phyloP scores from a whole-genome alignment of 768 basidiomycete species.

The Tubosaeta sp. region DNA sequence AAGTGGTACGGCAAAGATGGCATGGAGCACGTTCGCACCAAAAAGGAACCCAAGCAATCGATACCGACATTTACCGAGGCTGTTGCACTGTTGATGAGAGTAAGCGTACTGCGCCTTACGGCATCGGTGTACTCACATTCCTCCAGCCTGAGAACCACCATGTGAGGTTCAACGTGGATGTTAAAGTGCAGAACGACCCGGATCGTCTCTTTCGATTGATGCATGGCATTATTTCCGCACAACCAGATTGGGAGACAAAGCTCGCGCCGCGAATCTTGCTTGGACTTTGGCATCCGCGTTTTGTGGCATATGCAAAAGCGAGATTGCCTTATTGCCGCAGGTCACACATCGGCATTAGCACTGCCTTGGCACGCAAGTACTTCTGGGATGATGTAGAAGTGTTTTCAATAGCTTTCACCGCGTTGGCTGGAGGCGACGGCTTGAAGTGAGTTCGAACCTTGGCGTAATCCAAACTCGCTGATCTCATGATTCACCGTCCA shows the following conservation, averaged over 20 bases:
- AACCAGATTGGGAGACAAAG: conserved; percentile 66
- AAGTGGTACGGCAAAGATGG: conserved; percentile 67
- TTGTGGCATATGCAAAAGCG: conserved; percentile 70
- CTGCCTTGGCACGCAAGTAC: conserved; percentile 70
- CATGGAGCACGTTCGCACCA: conserved; percentile 76
- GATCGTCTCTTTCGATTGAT: conserved; percentile 79
- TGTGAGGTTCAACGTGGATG: conserved; percentile 83
- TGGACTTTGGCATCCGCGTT: conserved; percentile 90
- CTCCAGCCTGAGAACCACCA: conserved; percentile 67
- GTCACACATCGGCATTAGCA: conserved; percentile 78
- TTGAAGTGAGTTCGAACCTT: conserved; percentile 43
- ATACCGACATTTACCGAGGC: conserved; percentile 92
- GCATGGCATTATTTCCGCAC: conserved; percentile 57
- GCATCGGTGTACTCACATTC: conserved; percentile 6
- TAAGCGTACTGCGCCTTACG: conserved; percentile 29
- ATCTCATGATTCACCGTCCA: conserved; percentile 19
- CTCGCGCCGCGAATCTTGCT: conserved; percentile 80
- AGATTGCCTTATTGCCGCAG: conserved; percentile 79
- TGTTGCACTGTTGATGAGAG: conserved; percentile 72
- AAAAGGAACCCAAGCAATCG: conserved; percentile 73
- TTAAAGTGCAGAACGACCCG: conserved; percentile 91
- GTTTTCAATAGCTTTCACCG: conserved; percentile 79
- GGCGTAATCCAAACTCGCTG: not conserved
- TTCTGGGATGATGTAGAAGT: conserved; percentile 87
- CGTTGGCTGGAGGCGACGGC: conserved; percentile 71